Base-by-base conservation (phyloP, 345 rosid genomes). In the Chamaenerion angustifolium region DNA sequence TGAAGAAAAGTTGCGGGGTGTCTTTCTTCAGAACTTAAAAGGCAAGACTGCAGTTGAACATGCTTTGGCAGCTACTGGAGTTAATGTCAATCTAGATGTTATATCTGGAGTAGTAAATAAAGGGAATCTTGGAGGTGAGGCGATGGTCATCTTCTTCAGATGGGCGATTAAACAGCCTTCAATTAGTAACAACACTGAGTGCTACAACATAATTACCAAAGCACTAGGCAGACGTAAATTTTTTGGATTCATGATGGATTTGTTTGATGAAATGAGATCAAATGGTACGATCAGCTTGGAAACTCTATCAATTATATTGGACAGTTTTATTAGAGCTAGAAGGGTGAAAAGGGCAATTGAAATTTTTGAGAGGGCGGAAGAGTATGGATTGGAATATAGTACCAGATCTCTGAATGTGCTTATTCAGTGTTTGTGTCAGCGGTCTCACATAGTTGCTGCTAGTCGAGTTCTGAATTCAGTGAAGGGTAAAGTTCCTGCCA, bases 1-100 rank as follows among this genome's bases (percentile, higher is more conserved):
- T 0, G 95, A 81, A 42, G 95, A 90, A 50, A 77, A 68, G 66
- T 54, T 86, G 40, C 73, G 92, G 65, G 94, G 98, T n/a, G 82
- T 85, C 48, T 86, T 90, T 69, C 80, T 83, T 54, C 95, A 81
- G 52, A 90, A 78, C 41, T 18, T 79, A 60, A 77, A 52, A 14
- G 83, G 95, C 0, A 73, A 56, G 64, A 59, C 63, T 25, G 88
- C 83, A 2, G 46, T 75, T 45, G 78, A 76, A 19, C 56, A 52
- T 40, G 78, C 83, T 48, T 65, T 90, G 56, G 57, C 55, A 3
- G 68, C 68, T 52, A 75, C 68, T 16, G 66, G 72, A 12, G 71
- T 78, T 16, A 71, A 58, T 48, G 60, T 90, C 66, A 76, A 72
- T 57, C 42, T 73, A 0, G 81, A 86, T 12, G 42, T 77, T 63